Conservation (phyloP, 1,284 basidiomycete species). For the Heliocybe sulcata region DNA sequence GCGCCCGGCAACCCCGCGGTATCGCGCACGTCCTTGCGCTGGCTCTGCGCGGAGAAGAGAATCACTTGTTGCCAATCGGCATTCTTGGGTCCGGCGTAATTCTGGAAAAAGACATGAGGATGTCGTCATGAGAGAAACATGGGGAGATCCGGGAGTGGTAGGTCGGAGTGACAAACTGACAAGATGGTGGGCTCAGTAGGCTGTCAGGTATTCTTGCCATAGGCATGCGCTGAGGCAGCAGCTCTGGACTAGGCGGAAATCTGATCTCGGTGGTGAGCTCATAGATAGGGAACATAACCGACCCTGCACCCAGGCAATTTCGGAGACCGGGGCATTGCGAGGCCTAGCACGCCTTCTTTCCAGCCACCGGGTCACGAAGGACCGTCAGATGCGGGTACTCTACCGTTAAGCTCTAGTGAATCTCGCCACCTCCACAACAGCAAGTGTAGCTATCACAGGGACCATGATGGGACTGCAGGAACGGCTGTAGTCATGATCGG, state of each 20-base stretch:
- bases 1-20: neutral
- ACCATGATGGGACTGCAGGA: neutral
- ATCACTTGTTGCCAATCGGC: neutral
- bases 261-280: neutral
- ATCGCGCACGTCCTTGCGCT: neutral
- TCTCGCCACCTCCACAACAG: too few relatives aligned
- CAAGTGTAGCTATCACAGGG: too few relatives aligned
- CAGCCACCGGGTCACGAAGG: too few relatives aligned
- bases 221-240: too few relatives aligned
- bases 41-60: neutral
- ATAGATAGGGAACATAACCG: neutral
- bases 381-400: too few relatives aligned
- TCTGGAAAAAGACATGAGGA: neutral
- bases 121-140: neutral
- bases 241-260: neutral
- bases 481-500: neutral
- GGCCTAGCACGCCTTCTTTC: too few relatives aligned
- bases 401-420: too few relatives aligned
- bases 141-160: neutral
- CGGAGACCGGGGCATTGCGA: too few relatives aligned
- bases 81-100: neutral
- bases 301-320: too few relatives aligned
- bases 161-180: neutral
- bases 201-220: neutral
- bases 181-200: neutral